A percentile compares a stretch with the other conserved stretches of the same genome.
These are phyloP conservation scores for Scedosporium dehoogii DNA, from an alignment of 2,329 filamentous ascomycete species.

Conservation along the genomic window DNA sequence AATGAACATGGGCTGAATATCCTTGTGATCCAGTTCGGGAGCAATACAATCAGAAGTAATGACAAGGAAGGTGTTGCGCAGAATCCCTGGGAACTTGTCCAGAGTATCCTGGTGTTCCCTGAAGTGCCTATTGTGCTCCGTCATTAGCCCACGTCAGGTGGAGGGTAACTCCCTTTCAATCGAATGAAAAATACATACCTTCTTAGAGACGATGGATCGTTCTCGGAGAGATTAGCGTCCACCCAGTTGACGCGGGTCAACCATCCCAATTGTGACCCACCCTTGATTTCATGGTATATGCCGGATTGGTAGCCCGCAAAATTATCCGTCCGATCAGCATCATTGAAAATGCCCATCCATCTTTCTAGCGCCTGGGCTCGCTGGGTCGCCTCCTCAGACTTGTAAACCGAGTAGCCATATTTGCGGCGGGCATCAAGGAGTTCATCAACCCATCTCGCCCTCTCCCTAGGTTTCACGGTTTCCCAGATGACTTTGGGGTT, in stretches of 20 bases:
- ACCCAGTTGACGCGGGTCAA: not conserved
- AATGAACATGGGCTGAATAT: not conserved
- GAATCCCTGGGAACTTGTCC: not conserved
- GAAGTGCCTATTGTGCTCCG: not conserved
- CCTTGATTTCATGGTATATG: not conserved
- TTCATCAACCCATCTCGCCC: not conserved
- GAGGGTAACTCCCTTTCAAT: not conserved
- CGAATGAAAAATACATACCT: not conserved
- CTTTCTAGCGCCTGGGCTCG: not conserved
- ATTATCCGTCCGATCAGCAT: not conserved
- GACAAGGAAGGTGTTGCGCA: conserved; percentile 2
- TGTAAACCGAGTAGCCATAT: not conserved
- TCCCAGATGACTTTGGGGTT: not conserved
- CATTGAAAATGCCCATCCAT: not conserved
- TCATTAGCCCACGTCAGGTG: not conserved
- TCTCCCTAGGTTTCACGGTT: not conserved
- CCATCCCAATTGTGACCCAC: not conserved
- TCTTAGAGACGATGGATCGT: not conserved
- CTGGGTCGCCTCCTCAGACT: not conserved
- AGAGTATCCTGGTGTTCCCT: not conserved
- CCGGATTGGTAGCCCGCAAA: not conserved
- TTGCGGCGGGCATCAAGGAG: not conserved
- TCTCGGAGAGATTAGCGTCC: not conserved
- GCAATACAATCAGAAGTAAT: not conserved
- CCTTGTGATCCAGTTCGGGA: not conserved